Percentiles rank a stretch among this genome's conserved stretches.
These are phyloP conservation scores for Ceratocystis huliohia DNA, from an alignment of 2,329 filamentous ascomycete species.

Conservation along the genomic window DNA sequence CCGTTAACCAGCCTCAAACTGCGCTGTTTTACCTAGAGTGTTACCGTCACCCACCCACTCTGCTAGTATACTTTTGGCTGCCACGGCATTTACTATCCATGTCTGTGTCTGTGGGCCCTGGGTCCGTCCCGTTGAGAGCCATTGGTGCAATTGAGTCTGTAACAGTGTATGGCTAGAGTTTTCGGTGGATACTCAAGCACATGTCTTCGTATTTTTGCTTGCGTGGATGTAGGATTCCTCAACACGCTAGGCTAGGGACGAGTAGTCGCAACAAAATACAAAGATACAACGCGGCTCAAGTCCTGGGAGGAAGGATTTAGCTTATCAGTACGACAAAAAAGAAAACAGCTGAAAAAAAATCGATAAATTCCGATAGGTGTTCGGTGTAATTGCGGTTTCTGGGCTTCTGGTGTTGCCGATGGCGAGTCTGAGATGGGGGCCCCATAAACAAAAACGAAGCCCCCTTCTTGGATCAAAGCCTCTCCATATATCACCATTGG, in stretches of 20 bases:
- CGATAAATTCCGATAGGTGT: not conserved
- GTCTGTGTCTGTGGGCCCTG: not conserved
- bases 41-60: not conserved
- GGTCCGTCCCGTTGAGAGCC: not conserved
- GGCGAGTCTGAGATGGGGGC: not conserved
- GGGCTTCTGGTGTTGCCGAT: not conserved
- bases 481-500: not conserved
- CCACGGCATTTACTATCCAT: not conserved
- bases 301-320: not conserved
- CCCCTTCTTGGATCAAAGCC: not conserved
- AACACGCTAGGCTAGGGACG: not conserved
- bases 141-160: too few relatives aligned
- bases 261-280: not conserved
- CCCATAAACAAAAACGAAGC: not conserved
- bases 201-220: not conserved
- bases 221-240: not conserved
- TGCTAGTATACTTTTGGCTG: slow-evolving; percentile 6
- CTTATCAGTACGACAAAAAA: not conserved
- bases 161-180: too few relatives aligned
- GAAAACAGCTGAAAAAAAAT: not conserved
- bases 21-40: not conserved
- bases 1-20: not conserved
- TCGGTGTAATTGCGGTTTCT: slow-evolving; percentile 7
- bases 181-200: too few relatives aligned
- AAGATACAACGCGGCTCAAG: not conserved